These are phyloP conservation scores for Hymenoscyphus scutula DNA, from an alignment of 2,329 filamentous ascomycete species.

Conservation along the genomic window DNA sequence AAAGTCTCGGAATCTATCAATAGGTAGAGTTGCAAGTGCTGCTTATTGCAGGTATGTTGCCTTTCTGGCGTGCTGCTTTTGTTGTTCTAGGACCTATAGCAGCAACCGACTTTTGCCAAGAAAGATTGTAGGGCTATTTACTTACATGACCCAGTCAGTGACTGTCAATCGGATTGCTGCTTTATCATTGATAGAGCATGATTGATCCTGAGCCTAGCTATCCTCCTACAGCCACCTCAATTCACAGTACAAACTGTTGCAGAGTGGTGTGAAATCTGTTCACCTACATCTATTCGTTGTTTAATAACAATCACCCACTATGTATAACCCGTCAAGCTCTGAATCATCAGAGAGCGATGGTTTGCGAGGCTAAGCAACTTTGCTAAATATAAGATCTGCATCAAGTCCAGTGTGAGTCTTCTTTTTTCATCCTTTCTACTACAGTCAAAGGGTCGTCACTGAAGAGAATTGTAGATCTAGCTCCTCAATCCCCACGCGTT, in stretches of 20 bases:
- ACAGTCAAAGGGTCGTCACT: too few species aligned
- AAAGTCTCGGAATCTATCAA: neutral
- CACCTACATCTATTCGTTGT: neutral
- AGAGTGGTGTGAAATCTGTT: neutral
- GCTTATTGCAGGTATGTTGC: neutral
- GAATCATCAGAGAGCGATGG: neutral
- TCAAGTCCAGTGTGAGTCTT: too few species aligned
- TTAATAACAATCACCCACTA: neutral
- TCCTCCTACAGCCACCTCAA: neutral
- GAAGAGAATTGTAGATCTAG: too few species aligned
- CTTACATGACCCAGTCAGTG: neutral
- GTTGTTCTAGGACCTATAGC: neutral
- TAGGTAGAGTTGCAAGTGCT: neutral
- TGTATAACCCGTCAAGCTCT: neutral
- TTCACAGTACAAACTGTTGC: neutral
- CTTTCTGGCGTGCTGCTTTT: slow-evolving; percentile 2
- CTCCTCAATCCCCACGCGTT: too few species aligned
- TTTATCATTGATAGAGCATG: neutral
- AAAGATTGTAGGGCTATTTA: neutral
- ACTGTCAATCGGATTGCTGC: neutral
- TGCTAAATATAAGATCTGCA: too few species aligned
- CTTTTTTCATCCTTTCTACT: too few species aligned
- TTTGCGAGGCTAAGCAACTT: too few species aligned
- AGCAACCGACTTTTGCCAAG: neutral
- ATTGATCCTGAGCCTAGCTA: neutral